phyloP scores from a whole-genome alignment of 2,329 filamentous ascomycete genomes.

The Diatrype stigma region DNA sequence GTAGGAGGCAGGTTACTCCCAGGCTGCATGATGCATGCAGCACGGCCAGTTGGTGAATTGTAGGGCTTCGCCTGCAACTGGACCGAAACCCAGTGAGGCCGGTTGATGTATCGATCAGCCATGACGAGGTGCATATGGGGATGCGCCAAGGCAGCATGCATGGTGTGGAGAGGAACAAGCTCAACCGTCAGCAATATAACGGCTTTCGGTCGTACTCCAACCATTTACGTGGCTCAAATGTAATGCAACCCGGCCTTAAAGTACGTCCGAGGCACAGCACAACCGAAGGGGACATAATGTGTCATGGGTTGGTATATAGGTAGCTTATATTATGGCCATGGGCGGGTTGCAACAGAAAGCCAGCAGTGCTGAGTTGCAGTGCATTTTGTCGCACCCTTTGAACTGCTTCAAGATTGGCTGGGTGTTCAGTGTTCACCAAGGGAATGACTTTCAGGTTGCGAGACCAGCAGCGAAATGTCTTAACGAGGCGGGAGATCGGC shows the following conservation, averaged over 20 bases:
- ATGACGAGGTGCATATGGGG: background rate
- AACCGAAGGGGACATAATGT: background rate
- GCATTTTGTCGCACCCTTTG: background rate
- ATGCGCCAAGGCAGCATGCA: background rate
- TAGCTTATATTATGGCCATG: background rate
- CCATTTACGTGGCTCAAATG: background rate
- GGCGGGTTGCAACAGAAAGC: background rate
- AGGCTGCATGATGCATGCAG: background rate
- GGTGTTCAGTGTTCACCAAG: background rate
- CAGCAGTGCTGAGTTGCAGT: background rate
- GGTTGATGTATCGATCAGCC: background rate
- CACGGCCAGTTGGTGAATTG: background rate
- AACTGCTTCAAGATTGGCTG: background rate
- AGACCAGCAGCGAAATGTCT: background rate
- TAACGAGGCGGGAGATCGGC: slow-evolving; percentile 16
- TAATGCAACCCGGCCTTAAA: background rate
- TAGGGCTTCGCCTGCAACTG: background rate
- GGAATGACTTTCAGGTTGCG: too few species aligned
- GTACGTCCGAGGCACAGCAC: background rate
- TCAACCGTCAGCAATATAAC: background rate
- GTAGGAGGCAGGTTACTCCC: background rate
- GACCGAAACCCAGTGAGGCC: background rate
- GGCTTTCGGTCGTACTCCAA: background rate
- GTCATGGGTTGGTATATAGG: background rate
- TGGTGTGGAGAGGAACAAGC: background rate